phyloP scores from a whole-genome alignment of 768 basidiomycete genomes.

The Tremella fuciformis region DNA sequence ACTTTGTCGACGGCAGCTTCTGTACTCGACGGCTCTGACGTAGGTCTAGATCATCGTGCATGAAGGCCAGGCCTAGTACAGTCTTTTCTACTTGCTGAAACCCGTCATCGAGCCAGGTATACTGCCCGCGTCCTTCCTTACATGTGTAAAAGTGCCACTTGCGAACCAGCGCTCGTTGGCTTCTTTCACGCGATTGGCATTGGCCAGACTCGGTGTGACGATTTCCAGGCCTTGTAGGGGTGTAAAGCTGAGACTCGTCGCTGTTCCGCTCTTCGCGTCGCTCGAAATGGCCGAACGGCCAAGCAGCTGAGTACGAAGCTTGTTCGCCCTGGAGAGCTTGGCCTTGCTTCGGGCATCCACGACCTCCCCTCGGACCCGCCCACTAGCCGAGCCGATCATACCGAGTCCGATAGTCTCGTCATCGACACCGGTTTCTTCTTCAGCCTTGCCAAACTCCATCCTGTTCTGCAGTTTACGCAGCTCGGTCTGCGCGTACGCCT shows the following conservation, averaged over 20 bases:
- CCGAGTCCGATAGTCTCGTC: slow-evolving; percentile 98
- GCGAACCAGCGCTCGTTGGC: slow-evolving; percentile 98
- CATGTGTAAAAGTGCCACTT: slow-evolving; percentile 52
- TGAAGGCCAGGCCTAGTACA: too few species aligned
- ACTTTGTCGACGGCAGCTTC: too few species aligned
- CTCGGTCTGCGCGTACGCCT: slow-evolving; percentile 95
- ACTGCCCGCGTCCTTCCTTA: slow-evolving; percentile 44
- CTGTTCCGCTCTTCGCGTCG: slow-evolving; percentile 70
- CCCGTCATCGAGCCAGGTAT: slow-evolving; percentile 28
- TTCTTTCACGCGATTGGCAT: slow-evolving; percentile 75
- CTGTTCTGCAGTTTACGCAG: slow-evolving; percentile 95
- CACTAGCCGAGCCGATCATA: slow-evolving; percentile 85
- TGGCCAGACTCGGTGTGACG: slow-evolving; percentile 71
- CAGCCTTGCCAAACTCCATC: slow-evolving; percentile 90
- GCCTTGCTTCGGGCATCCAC: slow-evolving; percentile 91
- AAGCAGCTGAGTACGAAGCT: slow-evolving; percentile 79
- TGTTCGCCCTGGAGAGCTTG: slow-evolving; percentile 92
- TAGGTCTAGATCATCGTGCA: too few species aligned
- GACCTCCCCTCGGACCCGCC: slow-evolving; percentile 80
- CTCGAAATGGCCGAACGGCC: slow-evolving; percentile 65
- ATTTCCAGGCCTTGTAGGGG: slow-evolving; percentile 98
- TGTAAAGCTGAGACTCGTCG: slow-evolving; percentile 88
- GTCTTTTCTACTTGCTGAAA: too few species aligned
- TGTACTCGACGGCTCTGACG: too few species aligned
- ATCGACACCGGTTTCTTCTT: slow-evolving; percentile 92